phyloP scores from a whole-genome alignment of 805 yeast species.

The Cyberlindnera xylosilytica region DNA sequence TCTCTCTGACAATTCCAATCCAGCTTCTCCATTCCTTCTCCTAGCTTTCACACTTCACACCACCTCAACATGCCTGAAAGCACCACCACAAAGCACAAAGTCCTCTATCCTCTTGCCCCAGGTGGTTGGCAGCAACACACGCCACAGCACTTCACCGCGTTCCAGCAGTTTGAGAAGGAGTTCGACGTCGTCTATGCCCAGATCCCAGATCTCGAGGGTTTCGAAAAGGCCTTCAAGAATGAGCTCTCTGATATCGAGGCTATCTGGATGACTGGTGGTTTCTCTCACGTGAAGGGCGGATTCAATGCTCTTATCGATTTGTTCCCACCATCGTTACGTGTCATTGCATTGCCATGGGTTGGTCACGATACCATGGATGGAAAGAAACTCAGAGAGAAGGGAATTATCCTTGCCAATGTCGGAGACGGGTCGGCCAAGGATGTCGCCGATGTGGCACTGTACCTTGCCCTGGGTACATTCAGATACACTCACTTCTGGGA shows the following conservation, averaged over 20 bases:
- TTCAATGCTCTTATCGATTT: conserved; percentile 41
- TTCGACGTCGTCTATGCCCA: conserved; percentile 39
- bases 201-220: conserved; percentile 34
- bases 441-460: conserved; percentile 71
- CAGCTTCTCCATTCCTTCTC: too few species aligned
- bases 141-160: conserved; percentile 45
- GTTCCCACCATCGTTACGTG: conserved; percentile 45
- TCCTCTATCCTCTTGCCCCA: conserved; percentile 31
- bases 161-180: conserved; percentile 37
- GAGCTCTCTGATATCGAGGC: conserved; percentile 44
- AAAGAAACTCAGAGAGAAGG: conserved; percentile 38
- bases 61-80: conserved; percentile 2
- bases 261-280: conserved; percentile 54
- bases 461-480: conserved; percentile 55
- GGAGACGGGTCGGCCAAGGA: conserved; percentile 58
- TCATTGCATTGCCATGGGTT: conserved; percentile 55
- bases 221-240: conserved; percentile 38
- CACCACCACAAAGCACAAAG: conserved; percentile 27
- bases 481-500: conserved; percentile 53
- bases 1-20: too few species aligned
- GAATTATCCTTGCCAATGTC: conserved; percentile 58
- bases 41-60: too few species aligned
- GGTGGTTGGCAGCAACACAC: conserved; percentile 38
- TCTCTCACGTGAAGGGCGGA: conserved; percentile 41
- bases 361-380: conserved; percentile 57